Base-by-base conservation (phyloP, 2,329 filamentous ascomycete species). In the Cadophora luteo-olivacea region DNA sequence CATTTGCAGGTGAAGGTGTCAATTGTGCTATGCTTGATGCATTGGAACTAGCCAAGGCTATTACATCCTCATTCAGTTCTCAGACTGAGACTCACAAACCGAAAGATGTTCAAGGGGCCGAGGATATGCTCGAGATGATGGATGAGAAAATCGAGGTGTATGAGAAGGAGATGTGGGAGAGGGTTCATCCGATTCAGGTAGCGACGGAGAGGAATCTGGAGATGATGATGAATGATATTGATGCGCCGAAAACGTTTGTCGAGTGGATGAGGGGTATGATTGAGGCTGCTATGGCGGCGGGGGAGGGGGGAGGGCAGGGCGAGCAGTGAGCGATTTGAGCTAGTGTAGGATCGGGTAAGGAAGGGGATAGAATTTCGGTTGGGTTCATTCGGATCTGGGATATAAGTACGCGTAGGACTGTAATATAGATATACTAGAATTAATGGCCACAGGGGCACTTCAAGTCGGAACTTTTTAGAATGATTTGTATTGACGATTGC, bases 1-100 rank as follows among this genome's bases (percentile, higher is more conserved):
- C 82, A 0, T 45, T 45, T 45, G 80, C 79, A 0, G 84, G 84
- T 1, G 83, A 83, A 49, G 84, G 76, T 2, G 78, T 77, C 0
- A 82, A 81, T 66, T 74, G 74, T 70, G 75, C 70, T 1, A 73
- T 83, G 71, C 67, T 76, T 4, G 82, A 84, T 69, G 80, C 78
- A 1, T 14, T 45, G 6, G 41, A 45, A 19, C 41, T 45, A 16
- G 14, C 41, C 1, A 45, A 45, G 41, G 41, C 41, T 11, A 45
- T 45, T 19, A 16, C 41, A 16, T 45, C 41, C 2, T 16, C 41
- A 16, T 19, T 45, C 41, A 38, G 3, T 3, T 5, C 41, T 45
- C 41, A 19, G 19, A 11, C 12, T 45, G 12, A 9, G 14, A 38
- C 9, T 38, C 36, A 38, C 8, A 14, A 9, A 38, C 33, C 5